Evolutionary conservation across 202 grass and related monocot genomes (phyloP), one percentile per base, ranked within the genome.

Genomic region (Alloteropsis angusta): DNA sequence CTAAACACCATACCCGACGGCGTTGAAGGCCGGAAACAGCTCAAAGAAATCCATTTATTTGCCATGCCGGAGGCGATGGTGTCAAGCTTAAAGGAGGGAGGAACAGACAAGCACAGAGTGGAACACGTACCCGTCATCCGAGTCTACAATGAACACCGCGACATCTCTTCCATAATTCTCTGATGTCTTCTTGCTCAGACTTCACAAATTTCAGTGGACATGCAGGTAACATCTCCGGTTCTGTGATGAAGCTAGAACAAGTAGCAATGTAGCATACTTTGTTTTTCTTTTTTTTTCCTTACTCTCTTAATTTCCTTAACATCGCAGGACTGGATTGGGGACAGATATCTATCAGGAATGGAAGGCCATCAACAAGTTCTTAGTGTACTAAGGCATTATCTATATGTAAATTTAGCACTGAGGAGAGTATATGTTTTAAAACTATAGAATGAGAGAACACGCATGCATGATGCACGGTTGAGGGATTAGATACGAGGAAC

Each of bases 31-130:
- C 74, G 77, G 30, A 60, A 68, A 17, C 69, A 60, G 38, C 73
- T 84, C 43, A 84, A 78, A 71, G 82, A 84, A 25, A 75, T 84
- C 19, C 65, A 77, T 32, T 77, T 71, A 36, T 84, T 84, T 84
- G 82, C 74, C 19, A 84, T 84, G 73, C 76, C 76, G 12, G 60
- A 77, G 37, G 36, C 15, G 7, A 28, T 77, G 10, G 53, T 84
- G 54, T 46, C 60, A 12, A 78, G 35, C 42, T 34, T 78, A 32
- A 84, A 59, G 67, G 34, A 71, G n/a, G 82, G 65, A 63, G 74
- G 65, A 14, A 6, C 25, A 67, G 43, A 68, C 30, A 32, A 77
- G 19, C 7, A 17, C 15, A 84, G 46, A 21, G 55, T 71, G 12
- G 13, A 72, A 34, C 65, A 84, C 9, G 30, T 84, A 64, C 82